phyloP scores from a whole-genome alignment of 768 basidiomycete species.

The Termitomyces sp. region DNA sequence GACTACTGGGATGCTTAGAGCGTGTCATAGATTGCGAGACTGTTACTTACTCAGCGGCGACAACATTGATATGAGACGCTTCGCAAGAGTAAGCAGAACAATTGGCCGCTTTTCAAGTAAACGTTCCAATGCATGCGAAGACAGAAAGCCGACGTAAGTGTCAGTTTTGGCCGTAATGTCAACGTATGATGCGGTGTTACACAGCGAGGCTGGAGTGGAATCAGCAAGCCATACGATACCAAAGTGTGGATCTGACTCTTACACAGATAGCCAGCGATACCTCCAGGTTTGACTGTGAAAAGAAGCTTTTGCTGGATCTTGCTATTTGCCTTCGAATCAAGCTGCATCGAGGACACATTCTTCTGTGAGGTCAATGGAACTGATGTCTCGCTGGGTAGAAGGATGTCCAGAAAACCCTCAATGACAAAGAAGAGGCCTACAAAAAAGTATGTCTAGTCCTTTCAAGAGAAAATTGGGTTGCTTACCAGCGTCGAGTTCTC shows the following conservation, averaged over 20 bases:
- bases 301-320: conserved; percentile 58
- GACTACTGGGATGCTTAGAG: conserved; percentile 40
- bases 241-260: conserved; percentile 11
- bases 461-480: conserved; percentile 1
- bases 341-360: conserved; percentile 7
- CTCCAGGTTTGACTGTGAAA: conserved; percentile 95
- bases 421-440: conserved; percentile 89
- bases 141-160: conserved; percentile 95
- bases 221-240: neutral
- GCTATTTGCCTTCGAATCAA: conserved; percentile 12
- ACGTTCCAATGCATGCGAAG: conserved; percentile 81
- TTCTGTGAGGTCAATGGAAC: conserved; percentile 15
- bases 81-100: conserved; percentile 91
- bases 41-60: conserved; percentile 78
- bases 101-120: conserved; percentile 93
- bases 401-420: conserved; percentile 92
- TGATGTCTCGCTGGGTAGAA: conserved; percentile 52
- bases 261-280: conserved; percentile 96
- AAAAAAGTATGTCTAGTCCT: conserved; percentile 4
- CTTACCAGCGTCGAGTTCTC: conserved; percentile 81
- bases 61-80: conserved; percentile 90
- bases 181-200: conserved; percentile 90
- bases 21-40: neutral
- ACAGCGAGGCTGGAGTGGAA: conserved; percentile 66
- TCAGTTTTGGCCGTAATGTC: conserved; percentile 97